Evolutionary conservation across 2,329 filamentous ascomycete species (phyloP), one percentile per base, ranked within the genome.

Genomic region (Drechslerella dactyloides): DNA sequence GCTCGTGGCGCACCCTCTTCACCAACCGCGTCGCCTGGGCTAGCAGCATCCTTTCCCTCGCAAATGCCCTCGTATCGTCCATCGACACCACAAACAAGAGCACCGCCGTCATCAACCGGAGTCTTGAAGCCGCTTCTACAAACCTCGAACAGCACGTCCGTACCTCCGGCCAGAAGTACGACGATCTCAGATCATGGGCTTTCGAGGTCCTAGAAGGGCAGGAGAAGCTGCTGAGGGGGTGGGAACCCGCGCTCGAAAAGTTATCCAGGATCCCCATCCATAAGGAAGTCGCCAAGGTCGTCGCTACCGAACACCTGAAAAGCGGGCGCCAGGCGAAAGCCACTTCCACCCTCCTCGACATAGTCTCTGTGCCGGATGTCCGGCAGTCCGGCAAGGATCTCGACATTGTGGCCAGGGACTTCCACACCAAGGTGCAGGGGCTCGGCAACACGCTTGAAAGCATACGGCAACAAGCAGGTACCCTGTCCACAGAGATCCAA

Each of bases 1-100:
- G 88, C 77, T 89, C 92, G 85, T 99, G 94, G 93, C 90, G 91
- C 78, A 86, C 88, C 50, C 83, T 97, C 21, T 97, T 94, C 82
- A 89, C 88, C 79, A 85, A 88, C 68, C 88, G 94, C 69, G 87
- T 89, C 76, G 84, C 85, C 75, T 99, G 94, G 94, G 90, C 92
- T 0, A 81, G 88, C 59, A 83, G 83, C 42, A 81, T 96, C 35
- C 84, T 89, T 5, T 86, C 88, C 24, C 87, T 89, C 75, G 93
- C 90, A 76, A 83, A 83, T 55, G 82, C 82, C 55, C 88, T 91
- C 82, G 86, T 87, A 57, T 81, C 74, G 17, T 83, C 58, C 81
- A 84, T 73, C 84, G 87, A 19, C 83, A 86, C 76, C 84, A 87
- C 63, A 85, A 90, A 74, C 89, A 91, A 77, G 58, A 89, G 93